Conservation (phyloP, 2,329 filamentous ascomycete species). For the Hirsutella minnesotensis region DNA sequence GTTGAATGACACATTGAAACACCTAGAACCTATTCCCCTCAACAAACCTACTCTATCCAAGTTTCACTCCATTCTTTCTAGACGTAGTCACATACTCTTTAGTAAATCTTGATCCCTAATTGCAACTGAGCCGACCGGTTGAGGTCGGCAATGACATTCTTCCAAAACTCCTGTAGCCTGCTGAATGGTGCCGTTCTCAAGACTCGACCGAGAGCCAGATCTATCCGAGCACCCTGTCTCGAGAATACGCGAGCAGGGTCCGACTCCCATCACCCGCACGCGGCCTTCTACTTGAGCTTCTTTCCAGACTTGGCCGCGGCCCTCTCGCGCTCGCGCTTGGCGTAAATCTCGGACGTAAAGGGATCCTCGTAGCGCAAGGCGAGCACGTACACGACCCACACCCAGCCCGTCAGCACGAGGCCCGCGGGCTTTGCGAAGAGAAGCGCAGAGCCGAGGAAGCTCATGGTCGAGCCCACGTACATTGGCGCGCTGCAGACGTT, state of each 20-base stretch:
- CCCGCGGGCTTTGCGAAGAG: slow-evolving; percentile 83
- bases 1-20: too few relatives aligned
- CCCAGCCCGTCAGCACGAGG: slow-evolving; percentile 60
- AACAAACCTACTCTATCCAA: too few relatives aligned
- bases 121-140: slow-evolving; percentile 2
- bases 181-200: not conserved
- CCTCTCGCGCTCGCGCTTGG: slow-evolving; percentile 59
- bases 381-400: slow-evolving; percentile 66
- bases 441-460: slow-evolving; percentile 79
- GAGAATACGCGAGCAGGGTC: too few relatives aligned
- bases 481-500: slow-evolving; percentile 84
- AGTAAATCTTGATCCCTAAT: too few relatives aligned
- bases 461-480: slow-evolving; percentile 91
- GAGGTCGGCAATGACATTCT: slow-evolving; percentile 1
- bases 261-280: too few relatives aligned
- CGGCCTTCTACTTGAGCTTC: slow-evolving; percentile 41
- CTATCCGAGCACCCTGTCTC: not conserved
- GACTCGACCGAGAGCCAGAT: not conserved
- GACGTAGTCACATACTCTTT: too few relatives aligned
- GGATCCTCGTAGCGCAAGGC: slow-evolving; percentile 85
- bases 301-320: slow-evolving; percentile 33
- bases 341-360: slow-evolving; percentile 88
- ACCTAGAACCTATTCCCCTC: too few relatives aligned
- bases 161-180: slow-evolving; percentile 1
- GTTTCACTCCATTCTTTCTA: too few relatives aligned